Evolutionary conservation across 1,284 basidiomycete species (phyloP).

Genomic region (Pyrrhoderma noxium): DNA sequence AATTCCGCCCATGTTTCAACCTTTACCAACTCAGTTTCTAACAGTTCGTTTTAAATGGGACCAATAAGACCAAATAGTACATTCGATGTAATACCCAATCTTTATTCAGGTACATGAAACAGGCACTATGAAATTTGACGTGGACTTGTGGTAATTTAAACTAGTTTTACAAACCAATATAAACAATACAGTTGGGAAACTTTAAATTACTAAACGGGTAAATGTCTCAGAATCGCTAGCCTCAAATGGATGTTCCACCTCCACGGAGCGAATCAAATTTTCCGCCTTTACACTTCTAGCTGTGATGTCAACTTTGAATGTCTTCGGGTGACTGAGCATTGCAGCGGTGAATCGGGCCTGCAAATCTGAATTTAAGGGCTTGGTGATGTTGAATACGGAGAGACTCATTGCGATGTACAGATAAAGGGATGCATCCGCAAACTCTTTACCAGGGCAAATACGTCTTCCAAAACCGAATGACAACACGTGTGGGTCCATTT

Average conservation of each 20-base stretch:
- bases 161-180: too few species aligned
- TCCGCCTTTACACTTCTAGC: slow-evolving; percentile 11
- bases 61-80: too few species aligned
- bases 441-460: slow-evolving; percentile 16
- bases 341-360: slow-evolving; percentile 17
- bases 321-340: slow-evolving; percentile 17
- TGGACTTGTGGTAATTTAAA: too few species aligned
- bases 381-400: slow-evolving; percentile 20
- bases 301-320: slow-evolving; percentile 7
- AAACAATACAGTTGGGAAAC: too few species aligned
- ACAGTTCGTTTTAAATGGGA: too few species aligned
- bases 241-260: slow-evolving; percentile 14
- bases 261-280: slow-evolving; percentile 11
- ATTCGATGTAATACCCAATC: too few species aligned
- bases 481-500: slow-evolving; percentile 7
- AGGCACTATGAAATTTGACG: too few species aligned
- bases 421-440: slow-evolving; percentile 20
- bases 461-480: slow-evolving; percentile 17
- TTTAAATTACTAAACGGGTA: background rate
- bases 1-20: too few species aligned
- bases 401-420: slow-evolving; percentile 20
- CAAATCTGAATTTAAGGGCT: slow-evolving; percentile 19
- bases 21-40: too few species aligned
- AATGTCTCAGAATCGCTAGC: slow-evolving; percentile 6
- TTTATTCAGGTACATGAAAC: too few species aligned